Evolutionary conservation across 345 rosid genomes (phyloP).

Genomic region (Populus simonii): DNA sequence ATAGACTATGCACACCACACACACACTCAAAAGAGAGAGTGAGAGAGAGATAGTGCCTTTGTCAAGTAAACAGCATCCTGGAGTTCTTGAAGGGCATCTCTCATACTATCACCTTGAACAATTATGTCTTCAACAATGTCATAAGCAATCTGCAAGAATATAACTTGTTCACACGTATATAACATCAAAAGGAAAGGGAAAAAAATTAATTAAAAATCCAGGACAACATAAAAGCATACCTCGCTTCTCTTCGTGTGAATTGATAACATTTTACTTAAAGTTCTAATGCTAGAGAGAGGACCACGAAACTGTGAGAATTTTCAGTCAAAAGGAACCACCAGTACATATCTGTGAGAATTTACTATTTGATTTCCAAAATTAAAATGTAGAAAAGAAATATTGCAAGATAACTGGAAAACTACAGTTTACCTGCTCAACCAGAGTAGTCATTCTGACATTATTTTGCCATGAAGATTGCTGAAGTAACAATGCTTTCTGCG

Average conservation of each 20-base stretch:
- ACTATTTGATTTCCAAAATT: constrained; percentile 3
- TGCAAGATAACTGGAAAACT: too few species aligned
- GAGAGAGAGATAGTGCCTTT: constrained; percentile 44
- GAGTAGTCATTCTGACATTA: constrained; percentile 77
- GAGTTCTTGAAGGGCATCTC: constrained; percentile 76
- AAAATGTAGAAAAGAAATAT: not conserved
- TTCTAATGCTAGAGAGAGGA: constrained; percentile 75
- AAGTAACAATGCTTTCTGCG: constrained; percentile 71
- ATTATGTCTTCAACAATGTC: constrained; percentile 80
- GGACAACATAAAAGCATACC: constrained; percentile 32
- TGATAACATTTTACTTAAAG: constrained; percentile 77
- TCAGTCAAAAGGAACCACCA: constrained; percentile 10
- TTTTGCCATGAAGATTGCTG: constrained; percentile 93
- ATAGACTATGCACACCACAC: too few species aligned
- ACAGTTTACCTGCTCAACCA: constrained; percentile 73
- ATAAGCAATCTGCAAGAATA: constrained; percentile 53
- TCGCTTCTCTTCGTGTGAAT: constrained; percentile 67
- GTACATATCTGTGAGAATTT: not conserved
- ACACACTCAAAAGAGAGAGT: not conserved
- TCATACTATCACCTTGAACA: constrained; percentile 66
- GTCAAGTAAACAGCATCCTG: constrained; percentile 87
- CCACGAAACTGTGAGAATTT: constrained; percentile 59
- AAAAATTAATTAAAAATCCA: not conserved
- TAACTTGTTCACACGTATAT: constrained; percentile 2
- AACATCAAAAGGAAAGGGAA: not conserved